Evolutionary conservation across 805 yeast genomes (phyloP), one percentile per base, ranked within the genome.

Genomic region (Metschnikowia proteae): DNA sequence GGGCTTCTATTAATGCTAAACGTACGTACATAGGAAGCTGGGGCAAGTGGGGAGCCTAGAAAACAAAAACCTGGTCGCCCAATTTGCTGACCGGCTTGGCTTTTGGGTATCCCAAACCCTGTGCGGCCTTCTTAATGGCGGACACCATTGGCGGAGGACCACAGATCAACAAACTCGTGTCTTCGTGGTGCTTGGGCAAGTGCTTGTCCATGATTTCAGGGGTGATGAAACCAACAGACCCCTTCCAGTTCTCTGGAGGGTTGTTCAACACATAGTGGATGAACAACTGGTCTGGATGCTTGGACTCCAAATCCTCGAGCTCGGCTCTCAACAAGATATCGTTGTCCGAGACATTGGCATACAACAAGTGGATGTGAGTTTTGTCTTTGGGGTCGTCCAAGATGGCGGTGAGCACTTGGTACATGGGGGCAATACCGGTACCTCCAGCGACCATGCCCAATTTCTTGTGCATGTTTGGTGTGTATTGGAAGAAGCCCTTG

Each of bases 371-470:
- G 54, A 89, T 81, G 61, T 82, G 79, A 51, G 97, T 91, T 43
- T 75, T 77, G 69, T 92, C 97, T 13, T 76, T 71, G 25, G 95
- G 92, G 64, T 91, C 82, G 49, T 74, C 71, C 59, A 83, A 82
- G 56, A 91, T 84, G 10, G 95, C 87, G 58, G 87, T 86, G 57
- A 91, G 82, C 57, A 90, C 84, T 74, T 90, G 97, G 69, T 82
- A 88, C 97, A 90, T 90, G 65, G 97, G 97, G 6, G 97, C 86
- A 61, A 90, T 86, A 66, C 97, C 97, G 34, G 97, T 88, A 62
- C 97, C 98, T 58, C 97, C 97, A 37, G 96, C 96, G 56, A 92
- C 83, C 97, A 91, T 91, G 47, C 86, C 89, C 51, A 91, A 76
- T 51, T 79, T 76, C 50, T 76, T 72, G 49, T 80, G 83, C 83